Evolutionary conservation across 2,329 filamentous ascomycete species (phyloP), one percentile per base, ranked within the genome.

Genomic region (Ustilaginoidea virens): DNA sequence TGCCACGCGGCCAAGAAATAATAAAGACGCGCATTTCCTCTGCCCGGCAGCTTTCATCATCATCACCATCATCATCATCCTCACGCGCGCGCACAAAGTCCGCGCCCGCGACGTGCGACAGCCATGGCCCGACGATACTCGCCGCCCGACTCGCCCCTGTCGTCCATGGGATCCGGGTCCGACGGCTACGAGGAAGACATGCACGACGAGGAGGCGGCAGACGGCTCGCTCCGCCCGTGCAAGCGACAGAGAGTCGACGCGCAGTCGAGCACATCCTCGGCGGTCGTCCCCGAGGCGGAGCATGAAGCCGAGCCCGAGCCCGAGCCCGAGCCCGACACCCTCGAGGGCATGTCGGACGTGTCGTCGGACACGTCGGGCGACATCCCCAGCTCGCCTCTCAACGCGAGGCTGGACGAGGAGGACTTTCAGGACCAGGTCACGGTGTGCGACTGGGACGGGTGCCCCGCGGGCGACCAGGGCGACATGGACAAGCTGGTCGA

Each of bases 311-410:
- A 60, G 3, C 56, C 56, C 9, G 56, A 63, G 29, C 51, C 66
- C 34, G 53, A 60, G 3, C 56, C 56, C 9, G 56, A 63, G 29
- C 51, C 66, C 34, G 53, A 73, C 51, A 52, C 67, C 40, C 56
- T 71, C 24, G 66, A 69, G 35, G 63, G 60, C 41, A 56, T 69
- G 56, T 71, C 72, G 29, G 80, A 85, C 30, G 76, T 96, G 35
- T 93, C 85, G 6, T 83, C 81, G 30, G 90, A 98, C 54, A 92
- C 81, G 28, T 86, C 81, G 19, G 83, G 83, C 51, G 85, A 83
- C 33, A 72, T 86, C 27, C 80, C 80, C 16, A 76, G 71, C 46
- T 81, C 76, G 1, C 74, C 74, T 11, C 59, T 66, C 48, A 64
- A 77, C 54, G 53, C 80, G 58, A 48, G 78, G 46, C 58, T 72